Conservation (phyloP, 345 rosid genomes). For the Populus pruinosa region DNA sequence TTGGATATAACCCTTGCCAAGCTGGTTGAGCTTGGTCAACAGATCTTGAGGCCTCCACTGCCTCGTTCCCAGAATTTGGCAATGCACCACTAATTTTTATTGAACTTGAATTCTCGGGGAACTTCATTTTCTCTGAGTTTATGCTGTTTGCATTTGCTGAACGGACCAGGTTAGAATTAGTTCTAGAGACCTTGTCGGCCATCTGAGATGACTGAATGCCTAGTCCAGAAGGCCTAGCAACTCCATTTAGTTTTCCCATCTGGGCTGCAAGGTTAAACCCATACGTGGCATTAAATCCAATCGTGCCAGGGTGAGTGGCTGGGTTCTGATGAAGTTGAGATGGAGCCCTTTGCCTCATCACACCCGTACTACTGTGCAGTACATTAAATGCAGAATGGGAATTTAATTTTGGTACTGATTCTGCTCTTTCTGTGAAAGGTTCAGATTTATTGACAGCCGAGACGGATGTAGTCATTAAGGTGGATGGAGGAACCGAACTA, state of each 20-base stretch:
- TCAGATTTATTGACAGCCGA: slow-evolving; percentile 23
- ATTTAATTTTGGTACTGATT: slow-evolving; percentile 20
- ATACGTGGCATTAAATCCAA: slow-evolving; percentile 40
- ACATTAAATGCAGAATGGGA: slow-evolving; percentile 8
- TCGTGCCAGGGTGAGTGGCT: slow-evolving; percentile 26
- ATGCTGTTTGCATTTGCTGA: slow-evolving; percentile 12
- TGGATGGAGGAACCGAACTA: slow-evolving; percentile 15
- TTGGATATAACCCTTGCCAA: slow-evolving; percentile 55
- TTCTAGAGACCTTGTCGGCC: slow-evolving; percentile 22
- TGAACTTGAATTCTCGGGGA: slow-evolving; percentile 13
- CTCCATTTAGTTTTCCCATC: slow-evolving; percentile 29
- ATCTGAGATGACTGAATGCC: slow-evolving; percentile 31
- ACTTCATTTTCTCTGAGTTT: slow-evolving; percentile 24
- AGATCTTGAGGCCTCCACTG: slow-evolving; percentile 27
- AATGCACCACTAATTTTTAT: slow-evolving; percentile 5
- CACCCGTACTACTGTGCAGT: slow-evolving; percentile 20
- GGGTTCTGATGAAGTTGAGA: slow-evolving; percentile 24
- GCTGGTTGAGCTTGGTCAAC: slow-evolving; percentile 59
- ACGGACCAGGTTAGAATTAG: slow-evolving; percentile 16
- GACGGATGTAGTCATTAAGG: slow-evolving; percentile 16
- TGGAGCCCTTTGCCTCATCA: slow-evolving; percentile 25
- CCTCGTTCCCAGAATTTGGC: slow-evolving; percentile 17
- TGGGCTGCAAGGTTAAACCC: slow-evolving; percentile 37
- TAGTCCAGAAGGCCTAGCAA: slow-evolving; percentile 26
- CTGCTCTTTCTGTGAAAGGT: slow-evolving; percentile 21